Evolutionary conservation across 768 basidiomycete genomes (phyloP), one percentile per base, ranked within the genome.

Genomic region (Psilocybe cyanescens): DNA sequence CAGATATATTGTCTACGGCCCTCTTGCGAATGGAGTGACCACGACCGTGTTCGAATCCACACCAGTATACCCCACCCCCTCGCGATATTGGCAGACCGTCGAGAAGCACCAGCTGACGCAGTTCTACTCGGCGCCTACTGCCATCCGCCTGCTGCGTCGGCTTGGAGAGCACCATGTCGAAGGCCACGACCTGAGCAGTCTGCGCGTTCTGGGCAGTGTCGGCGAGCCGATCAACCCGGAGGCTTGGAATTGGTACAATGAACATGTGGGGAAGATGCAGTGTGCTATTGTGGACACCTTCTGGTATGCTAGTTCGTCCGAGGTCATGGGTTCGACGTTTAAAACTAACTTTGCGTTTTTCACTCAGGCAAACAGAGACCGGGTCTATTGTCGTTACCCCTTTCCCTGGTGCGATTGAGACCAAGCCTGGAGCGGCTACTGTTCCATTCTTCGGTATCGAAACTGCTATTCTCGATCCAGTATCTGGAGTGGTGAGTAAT

Each of bases 161-260:
- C 86, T 97, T 39, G 97, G 97, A 51, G 84, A 88, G 59, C 88
- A 95, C 49, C 93, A 96, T 72, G 93, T 94, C 58, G 83, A 92
- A 71, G 79, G 83, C 8, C 83, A 94, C 76, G 94, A 97, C 72
- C 83, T 99, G 51, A 86, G 83, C 69, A 84, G 83, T 14, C 76
- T 99, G 60, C 88, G 97, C 60, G 90, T 97, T 6, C 79, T 99
- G 41, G 97, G 97, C 24, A 89, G 83, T 61, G 97, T 99, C 48
- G 97, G 97, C 58, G 97, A 99, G 78, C 97, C 97, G 1, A 99
- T 99, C 81, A 98, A 98, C 76, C 95, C 96, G 29, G 97, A 98
- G 74, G 97, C 97, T 9, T 98, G 97, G 97, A 86, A 96, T 69
- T 99, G 97, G 97, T 97, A 96, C 78, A 95, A 97, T 74, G 95